Base-by-base conservation (phyloP, 768 basidiomycete genomes). In the Crepidotus variabilis region DNA sequence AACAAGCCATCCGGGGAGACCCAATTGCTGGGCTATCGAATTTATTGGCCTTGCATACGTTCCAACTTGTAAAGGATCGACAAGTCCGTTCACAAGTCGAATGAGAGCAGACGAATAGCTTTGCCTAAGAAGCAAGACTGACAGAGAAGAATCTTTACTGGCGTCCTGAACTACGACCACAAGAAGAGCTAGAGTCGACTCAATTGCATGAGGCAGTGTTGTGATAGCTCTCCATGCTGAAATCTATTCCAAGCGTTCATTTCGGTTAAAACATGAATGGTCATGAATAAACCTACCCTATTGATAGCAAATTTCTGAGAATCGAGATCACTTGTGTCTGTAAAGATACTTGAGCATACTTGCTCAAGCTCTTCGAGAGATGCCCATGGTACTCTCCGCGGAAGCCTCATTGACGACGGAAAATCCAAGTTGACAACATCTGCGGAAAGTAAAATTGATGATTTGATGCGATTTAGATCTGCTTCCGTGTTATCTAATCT, bases 71-170 rank as follows among this genome's bases (percentile, higher is more conserved):
- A 97, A 76, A 13, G 95, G 94, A 65, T 99, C 97, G 6, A 98
- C 96, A 35, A 98, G 79, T 1, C 94, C 92, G 63, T 98, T 99
- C 61, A 98, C 91, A 61, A 98, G 83, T 32, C 96, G 78, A 57
- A 95, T 88, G 57, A 97, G 75, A 1, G 93, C 86, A 22, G 88
- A 76, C 8, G 92, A 85, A 69, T 92, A 94, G 57, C 81, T 82
- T 63, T 94, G 88, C 18, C 95, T 82, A 53, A 91, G 69, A 50
- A 76, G 70, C 34, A 91, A 76, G 35, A 69, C 62, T 0, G 78
- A 74, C 2, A 63, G 53, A 9, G 69, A 63, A 2, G 55, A 51
- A 2, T 61, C 39, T 6, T 59, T 56, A 14, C 66, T 60, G 21
- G 64, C 66, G 56, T 94, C 90, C 52, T 87, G 79, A 9, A 79